phyloP scores from a whole-genome alignment of 2,329 filamentous ascomycete genomes.

The Fusarium poae region DNA sequence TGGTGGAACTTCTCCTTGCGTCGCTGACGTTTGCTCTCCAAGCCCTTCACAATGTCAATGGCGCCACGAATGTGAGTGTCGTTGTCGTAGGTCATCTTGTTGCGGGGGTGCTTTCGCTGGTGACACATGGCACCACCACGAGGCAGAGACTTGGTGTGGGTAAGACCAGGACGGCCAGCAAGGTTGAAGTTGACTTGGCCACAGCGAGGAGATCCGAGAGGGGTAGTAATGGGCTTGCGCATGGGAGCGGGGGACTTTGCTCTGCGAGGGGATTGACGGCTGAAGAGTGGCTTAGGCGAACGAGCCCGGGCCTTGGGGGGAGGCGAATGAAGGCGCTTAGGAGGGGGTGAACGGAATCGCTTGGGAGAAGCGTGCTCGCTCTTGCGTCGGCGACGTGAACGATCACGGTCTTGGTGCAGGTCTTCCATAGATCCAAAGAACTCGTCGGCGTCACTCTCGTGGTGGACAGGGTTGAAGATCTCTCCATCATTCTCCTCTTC shows the following conservation, averaged over 20 bases:
- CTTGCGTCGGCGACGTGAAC: conserved; percentile 62
- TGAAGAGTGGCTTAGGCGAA: conserved; percentile 69
- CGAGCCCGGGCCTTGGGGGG: conserved; percentile 63
- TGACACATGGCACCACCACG: conserved; percentile 80
- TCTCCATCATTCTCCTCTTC: conserved; percentile 87
- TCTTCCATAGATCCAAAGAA: conserved; percentile 81
- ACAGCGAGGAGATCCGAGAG: conserved; percentile 57
- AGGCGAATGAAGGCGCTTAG: conserved; percentile 55
- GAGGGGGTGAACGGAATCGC: conserved; percentile 60
- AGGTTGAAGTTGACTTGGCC: conserved; percentile 56
- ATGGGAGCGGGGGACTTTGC: conserved; percentile 80
- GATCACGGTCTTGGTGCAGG: conserved; percentile 69
- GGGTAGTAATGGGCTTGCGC: conserved; percentile 59
- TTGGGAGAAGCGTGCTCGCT: conserved; percentile 62
- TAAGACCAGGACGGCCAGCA: conserved; percentile 73
- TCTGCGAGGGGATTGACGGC: conserved; percentile 77
- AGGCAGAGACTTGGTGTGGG: conserved; percentile 88
- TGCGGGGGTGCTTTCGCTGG: conserved; percentile 61
- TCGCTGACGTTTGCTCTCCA: conserved; percentile 93
- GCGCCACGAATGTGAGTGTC: conserved; percentile 86
- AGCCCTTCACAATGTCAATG: conserved; percentile 96
- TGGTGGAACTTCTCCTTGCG: conserved; percentile 93
- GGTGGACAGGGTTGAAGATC: conserved; percentile 66
- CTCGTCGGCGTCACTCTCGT: conserved; percentile 76
- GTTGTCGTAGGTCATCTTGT: conserved; percentile 51